Conservation (phyloP, 768 basidiomycete genomes). For the Suillus weaverae region DNA sequence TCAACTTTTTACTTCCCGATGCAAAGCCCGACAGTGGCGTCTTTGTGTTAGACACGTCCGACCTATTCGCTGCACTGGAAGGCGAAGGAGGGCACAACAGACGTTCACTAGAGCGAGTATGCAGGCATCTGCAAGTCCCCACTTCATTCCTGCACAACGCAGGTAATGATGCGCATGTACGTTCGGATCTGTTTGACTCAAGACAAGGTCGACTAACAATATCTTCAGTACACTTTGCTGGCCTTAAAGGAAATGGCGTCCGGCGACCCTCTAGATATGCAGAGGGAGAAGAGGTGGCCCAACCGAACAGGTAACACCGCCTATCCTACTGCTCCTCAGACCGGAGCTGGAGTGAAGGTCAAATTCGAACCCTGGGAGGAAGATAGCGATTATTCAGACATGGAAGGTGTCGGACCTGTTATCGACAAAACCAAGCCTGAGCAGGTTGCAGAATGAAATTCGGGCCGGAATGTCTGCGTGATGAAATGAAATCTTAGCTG, state of each 20-base stretch:
- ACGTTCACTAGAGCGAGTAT: conserved; percentile 58
- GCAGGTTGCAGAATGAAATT: conserved; percentile 7
- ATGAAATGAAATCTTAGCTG: conserved; percentile 1
- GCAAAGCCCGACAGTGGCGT: conserved; percentile 49
- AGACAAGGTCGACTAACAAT: conserved; percentile 5
- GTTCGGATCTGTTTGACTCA: conserved; percentile 23
- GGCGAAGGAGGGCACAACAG: conserved; percentile 56
- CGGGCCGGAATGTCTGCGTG: conserved; percentile 7
- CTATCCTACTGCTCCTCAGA: conserved; percentile 20
- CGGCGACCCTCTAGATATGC: conserved; percentile 71
- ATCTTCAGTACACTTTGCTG: conserved; percentile 66
- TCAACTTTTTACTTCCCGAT: conserved; percentile 61
- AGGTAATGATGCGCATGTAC: conserved; percentile 82
- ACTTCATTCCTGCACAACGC: conserved; percentile 73
- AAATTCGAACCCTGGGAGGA: conserved; percentile 61
- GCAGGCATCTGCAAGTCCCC: conserved; percentile 58
- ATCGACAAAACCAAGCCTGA: conserved; percentile 15
- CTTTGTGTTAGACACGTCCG: conserved; percentile 71
- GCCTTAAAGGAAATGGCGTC: conserved; percentile 70
- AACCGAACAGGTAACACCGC: conserved; percentile 41
- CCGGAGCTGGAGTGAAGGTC: conserved; percentile 45
- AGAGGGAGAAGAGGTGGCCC: conserved; percentile 82
- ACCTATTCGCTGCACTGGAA: conserved; percentile 73
- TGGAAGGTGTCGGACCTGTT: conserved; percentile 38
- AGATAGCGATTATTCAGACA: conserved; percentile 47